These are phyloP conservation scores for Papiliotrema nemorosa DNA, from an alignment of 1,284 basidiomycete genomes.

Conservation along the genomic window DNA sequence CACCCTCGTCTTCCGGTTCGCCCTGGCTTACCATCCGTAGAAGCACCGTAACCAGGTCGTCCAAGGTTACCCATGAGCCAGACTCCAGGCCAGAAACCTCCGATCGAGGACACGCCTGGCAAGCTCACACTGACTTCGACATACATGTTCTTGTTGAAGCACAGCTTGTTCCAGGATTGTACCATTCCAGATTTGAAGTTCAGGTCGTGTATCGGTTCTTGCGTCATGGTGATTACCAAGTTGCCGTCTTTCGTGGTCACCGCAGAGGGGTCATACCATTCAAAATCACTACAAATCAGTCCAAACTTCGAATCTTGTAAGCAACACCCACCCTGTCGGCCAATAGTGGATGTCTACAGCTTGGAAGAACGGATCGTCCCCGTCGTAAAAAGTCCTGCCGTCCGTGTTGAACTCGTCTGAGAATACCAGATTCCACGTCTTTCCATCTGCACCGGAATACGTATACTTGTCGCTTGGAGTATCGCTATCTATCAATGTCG, in stretches of 20 bases:
- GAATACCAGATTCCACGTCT: constrained; percentile 67
- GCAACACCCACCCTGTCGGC: constrained; percentile 46
- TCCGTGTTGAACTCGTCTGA: constrained; percentile 83
- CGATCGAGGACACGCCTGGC: constrained; percentile 37
- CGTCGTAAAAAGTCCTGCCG: constrained; percentile 55
- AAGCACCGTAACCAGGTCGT: constrained; percentile 55
- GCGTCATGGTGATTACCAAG: constrained; percentile 71
- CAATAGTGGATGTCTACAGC: constrained; percentile 55
- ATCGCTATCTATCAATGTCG: constrained; percentile 62
- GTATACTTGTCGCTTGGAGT: constrained; percentile 61
- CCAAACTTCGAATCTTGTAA: background rate
- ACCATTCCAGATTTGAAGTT: constrained; percentile 62
- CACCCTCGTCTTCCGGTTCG: too few relatives aligned
- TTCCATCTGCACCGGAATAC: constrained; percentile 63
- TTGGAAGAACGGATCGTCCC: constrained; percentile 54
- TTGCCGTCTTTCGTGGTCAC: constrained; percentile 76
- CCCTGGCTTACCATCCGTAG: constrained; percentile 64
- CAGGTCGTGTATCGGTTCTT: constrained; percentile 66
- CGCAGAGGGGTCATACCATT: constrained; percentile 68
- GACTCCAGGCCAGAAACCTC: constrained; percentile 55
- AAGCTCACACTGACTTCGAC: constrained; percentile 43
- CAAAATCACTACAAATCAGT: constrained; percentile 36
- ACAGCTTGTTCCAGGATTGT: constrained; percentile 54
- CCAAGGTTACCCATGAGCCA: constrained; percentile 53
- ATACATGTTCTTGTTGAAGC: constrained; percentile 47